These are phyloP conservation scores for Juncus inflexus DNA, from an alignment of 176 grass and related monocot genomes.

Conservation along the genomic window DNA sequence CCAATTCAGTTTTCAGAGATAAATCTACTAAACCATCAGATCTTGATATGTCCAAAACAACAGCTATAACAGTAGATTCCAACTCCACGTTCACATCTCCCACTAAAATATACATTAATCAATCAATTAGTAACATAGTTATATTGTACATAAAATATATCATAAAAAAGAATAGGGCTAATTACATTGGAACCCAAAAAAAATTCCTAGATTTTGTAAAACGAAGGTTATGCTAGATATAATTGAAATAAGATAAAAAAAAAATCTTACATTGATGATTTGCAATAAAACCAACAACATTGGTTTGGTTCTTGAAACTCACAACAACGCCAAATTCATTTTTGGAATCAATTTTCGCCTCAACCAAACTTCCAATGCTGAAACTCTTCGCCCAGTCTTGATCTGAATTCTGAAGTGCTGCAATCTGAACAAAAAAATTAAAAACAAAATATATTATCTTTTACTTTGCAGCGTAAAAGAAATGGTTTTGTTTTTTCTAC, in stretches of 20 bases:
- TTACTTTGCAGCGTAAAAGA: constrained; percentile 16
- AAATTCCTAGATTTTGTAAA: no score
- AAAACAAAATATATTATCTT: neutral
- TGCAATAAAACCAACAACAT: constrained; percentile 87
- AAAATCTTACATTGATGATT: constrained; percentile 74
- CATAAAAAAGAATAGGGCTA: neutral
- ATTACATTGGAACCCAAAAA: no score
- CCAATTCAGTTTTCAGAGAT: constrained; percentile 73
- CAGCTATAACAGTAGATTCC: constrained; percentile 67
- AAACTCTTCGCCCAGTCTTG: constrained; percentile 52
- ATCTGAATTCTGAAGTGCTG: constrained; percentile 55
- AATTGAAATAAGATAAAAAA: constrained; percentile 12
- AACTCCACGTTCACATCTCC: constrained; percentile 48
- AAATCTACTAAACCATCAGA: constrained; percentile 84
- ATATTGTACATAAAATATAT: neutral
- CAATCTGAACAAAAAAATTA: constrained; percentile 46
- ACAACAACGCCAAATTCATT: constrained; percentile 83
- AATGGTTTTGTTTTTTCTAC: neutral
- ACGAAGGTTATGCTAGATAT: constrained; percentile 7
- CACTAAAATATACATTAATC: constrained; percentile 40
- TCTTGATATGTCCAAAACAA: constrained; percentile 73
- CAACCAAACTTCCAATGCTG: constrained; percentile 69
- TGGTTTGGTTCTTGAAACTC: constrained; percentile 75
- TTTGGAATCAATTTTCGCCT: constrained; percentile 66
- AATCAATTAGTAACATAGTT: constrained; percentile 5